Evolutionary conservation across 192 early-diverging fungal species (phyloP).

Genomic region (Chytriomyces hyalinus): DNA sequence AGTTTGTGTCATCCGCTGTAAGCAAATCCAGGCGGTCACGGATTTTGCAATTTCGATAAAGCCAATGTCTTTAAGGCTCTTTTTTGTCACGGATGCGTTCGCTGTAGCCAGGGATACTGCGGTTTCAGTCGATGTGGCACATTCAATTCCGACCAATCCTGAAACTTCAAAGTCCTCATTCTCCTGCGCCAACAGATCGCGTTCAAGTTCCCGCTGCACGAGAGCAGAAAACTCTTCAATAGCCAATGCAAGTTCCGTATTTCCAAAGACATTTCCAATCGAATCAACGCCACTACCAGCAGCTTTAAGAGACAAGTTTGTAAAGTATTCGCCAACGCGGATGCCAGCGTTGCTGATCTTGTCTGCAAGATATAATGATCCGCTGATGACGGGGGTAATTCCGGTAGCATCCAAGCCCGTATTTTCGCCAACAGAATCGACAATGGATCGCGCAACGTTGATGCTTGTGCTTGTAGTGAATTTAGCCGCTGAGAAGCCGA

Average conservation of each 20-base stretch:
- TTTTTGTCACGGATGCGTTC: not conserved
- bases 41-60: slow-evolving; percentile 32
- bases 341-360: slow-evolving; percentile 47
- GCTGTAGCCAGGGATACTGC: not conserved
- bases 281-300: slow-evolving; percentile 35
- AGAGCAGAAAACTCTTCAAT: slow-evolving; percentile 41
- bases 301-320: slow-evolving; percentile 44
- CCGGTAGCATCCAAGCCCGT: slow-evolving; percentile 39
- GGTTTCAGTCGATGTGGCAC: not conserved
- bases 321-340: slow-evolving; percentile 48
- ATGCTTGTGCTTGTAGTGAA: slow-evolving; percentile 37
- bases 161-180: not conserved
- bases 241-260: slow-evolving; percentile 38
- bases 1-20: slow-evolving; percentile 38
- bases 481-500: slow-evolving; percentile 48
- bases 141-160: not conserved
- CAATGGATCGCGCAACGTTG: slow-evolving; percentile 37
- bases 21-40: slow-evolving; percentile 45
- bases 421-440: slow-evolving; percentile 44
- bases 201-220: slow-evolving; percentile 34
- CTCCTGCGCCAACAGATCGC: slow-evolving; percentile 13
- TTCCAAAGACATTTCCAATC: slow-evolving; percentile 49
- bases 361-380: slow-evolving; percentile 44
- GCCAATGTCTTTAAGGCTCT: slow-evolving; percentile 26
- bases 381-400: slow-evolving; percentile 40